Conservation (phyloP, 305 asterid genomes). For the Fraxinus floribunda region DNA sequence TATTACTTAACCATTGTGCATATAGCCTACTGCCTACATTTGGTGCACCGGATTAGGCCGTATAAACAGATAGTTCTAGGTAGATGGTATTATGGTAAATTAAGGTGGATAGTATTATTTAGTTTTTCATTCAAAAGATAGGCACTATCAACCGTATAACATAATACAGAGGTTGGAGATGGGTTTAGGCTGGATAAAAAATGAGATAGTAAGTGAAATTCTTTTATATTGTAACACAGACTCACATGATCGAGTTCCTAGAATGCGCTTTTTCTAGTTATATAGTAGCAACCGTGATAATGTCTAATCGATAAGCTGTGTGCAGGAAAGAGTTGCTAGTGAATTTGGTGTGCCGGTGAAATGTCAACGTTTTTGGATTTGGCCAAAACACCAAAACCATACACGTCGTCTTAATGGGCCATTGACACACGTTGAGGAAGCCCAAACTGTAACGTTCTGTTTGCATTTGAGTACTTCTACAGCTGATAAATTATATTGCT, state of each 20-base stretch:
- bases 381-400: constrained; percentile 56
- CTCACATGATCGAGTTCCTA: constrained; percentile 6
- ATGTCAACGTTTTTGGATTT: constrained; percentile 58
- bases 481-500: background rate
- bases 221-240: background rate
- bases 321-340: constrained; percentile 62
- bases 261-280: background rate
- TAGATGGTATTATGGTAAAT: background rate
- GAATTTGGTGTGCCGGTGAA: constrained; percentile 50
- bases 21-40: background rate
- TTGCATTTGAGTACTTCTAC: constrained; percentile 3
- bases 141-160: background rate
- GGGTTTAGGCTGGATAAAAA: background rate
- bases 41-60: background rate
- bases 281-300: constrained; percentile 12
- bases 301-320: constrained; percentile 29
- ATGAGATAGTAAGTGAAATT: background rate
- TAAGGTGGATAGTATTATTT: background rate
- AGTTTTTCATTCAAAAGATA: background rate
- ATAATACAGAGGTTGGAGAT: background rate
- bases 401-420: constrained; percentile 53
- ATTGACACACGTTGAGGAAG: constrained; percentile 48
- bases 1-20: background rate
- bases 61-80: background rate
- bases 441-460: constrained; percentile 43